Evolutionary conservation across 75 land plant species (phyloP).

Genomic region (Gnetum montanum): DNA sequence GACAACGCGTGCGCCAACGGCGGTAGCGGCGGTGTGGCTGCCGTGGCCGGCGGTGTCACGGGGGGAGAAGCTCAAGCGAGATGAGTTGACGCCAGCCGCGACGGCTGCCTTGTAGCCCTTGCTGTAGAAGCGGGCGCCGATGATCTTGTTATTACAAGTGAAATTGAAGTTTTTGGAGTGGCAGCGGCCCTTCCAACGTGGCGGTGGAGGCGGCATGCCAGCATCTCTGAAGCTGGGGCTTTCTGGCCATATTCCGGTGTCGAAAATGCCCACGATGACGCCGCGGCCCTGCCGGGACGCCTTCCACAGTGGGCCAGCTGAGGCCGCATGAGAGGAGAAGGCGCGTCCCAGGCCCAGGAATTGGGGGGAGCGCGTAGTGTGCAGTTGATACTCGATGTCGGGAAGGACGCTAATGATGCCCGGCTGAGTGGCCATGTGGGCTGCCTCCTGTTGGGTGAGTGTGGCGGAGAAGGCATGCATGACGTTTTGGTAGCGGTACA

Average conservation of each 20-base stretch:
- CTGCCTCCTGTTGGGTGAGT: slow-evolving; percentile 32
- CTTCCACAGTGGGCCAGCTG: slow-evolving; percentile 25
- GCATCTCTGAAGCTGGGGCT: slow-evolving; percentile 54
- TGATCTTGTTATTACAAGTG: slow-evolving; percentile 60
- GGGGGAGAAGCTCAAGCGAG: slow-evolving; percentile 26
- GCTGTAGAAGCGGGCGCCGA: slow-evolving; percentile 57
- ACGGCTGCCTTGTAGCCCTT: slow-evolving; percentile 57
- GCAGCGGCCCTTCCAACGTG: slow-evolving; percentile 56
- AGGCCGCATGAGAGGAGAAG: background rate
- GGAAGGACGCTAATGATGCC: slow-evolving; percentile 44
- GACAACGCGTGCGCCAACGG: slow-evolving; percentile 49
- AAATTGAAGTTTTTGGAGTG: slow-evolving; percentile 20
- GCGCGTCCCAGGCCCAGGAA: slow-evolving; percentile 63
- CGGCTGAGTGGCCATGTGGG: slow-evolving; percentile 15
- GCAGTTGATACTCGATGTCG: slow-evolving; percentile 45
- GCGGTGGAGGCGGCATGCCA: slow-evolving; percentile 40
- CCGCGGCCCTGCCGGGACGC: slow-evolving; percentile 31
- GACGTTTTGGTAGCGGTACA: slow-evolving; percentile 53
- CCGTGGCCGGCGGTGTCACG: slow-evolving; percentile 73
- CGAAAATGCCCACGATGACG: slow-evolving; percentile 56
- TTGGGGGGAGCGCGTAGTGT: slow-evolving; percentile 73
- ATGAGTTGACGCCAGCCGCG: slow-evolving; percentile 36
- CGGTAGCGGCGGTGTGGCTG: slow-evolving; percentile 74
- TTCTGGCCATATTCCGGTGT: slow-evolving; percentile 79
- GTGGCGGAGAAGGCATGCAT: slow-evolving; percentile 74